Base-by-base conservation (phyloP, 75 land plant genomes). In the Isoetes taiwanensis region DNA sequence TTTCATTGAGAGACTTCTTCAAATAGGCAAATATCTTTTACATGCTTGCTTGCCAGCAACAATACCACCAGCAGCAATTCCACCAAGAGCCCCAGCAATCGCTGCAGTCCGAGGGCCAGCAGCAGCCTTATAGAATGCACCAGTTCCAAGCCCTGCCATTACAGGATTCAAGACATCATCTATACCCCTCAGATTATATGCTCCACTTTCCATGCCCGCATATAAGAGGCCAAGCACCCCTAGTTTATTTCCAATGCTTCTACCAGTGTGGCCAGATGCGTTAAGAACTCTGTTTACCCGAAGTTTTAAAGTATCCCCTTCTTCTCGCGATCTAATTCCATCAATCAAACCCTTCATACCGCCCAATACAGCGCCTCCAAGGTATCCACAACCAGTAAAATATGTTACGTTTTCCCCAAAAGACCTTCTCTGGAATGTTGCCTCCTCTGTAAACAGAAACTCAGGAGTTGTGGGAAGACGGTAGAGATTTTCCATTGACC, bases 1-100 rank as follows among this genome's bases (percentile, higher is more conserved):
- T n/a, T n/a, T n/a, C n/a, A n/a, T n/a, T n/a, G n/a, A n/a, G n/a
- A n/a, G n/a, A n/a, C n/a, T n/a, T n/a, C 20, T 17, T 68, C 52
- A 85, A 1, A 88, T 68, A 0, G 82, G 79, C 57, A 81, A 69
- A 56, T 80, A 80, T 71, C 95, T 73, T 70, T 72, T 80, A 2
- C 72, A 28, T 0, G 59, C 62, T 42, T 85, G 83, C 75, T 81
- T 84, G 26, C 78, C 90, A 0, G 72, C 86, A 2, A 77, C 77
- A 0, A 70, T 66, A 28, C 69, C 78, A 1, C 72, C 85, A 0
- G 75, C 95, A 2, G 77, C 75, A 28, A 84, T 56, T 1, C 89
- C 90, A 6, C 94, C 95, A 3, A 84, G 70, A 2, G 95, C 95
- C 0, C 90, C 96, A 0, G 96, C 90, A 9, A 89, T 70, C 21